A percentile compares a stretch with the other conserved stretches of the same genome.
phyloP scores from a whole-genome alignment of 2,329 filamentous ascomycete genomes.

The Zymoseptoria tritici region DNA sequence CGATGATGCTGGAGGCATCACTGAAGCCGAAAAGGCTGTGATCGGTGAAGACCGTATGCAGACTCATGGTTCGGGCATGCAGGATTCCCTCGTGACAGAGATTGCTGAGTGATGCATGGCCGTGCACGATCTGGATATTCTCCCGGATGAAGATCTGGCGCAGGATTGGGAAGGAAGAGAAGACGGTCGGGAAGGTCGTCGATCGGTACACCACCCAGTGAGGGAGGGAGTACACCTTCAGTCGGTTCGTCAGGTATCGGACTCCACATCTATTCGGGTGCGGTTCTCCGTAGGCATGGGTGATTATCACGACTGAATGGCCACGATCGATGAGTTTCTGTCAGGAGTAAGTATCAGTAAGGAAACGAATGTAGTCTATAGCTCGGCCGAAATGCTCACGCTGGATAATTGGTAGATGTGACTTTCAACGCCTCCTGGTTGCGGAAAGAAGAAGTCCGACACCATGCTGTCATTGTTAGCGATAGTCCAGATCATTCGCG shows the following conservation, averaged over 20 bases:
- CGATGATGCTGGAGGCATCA: slow-evolving; percentile 89
- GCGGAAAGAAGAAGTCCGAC: slow-evolving; percentile 98
- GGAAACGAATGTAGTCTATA: slow-evolving; percentile 12
- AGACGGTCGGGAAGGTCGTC: slow-evolving; percentile 90
- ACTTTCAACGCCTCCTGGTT: slow-evolving; percentile 89
- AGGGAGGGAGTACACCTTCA: slow-evolving; percentile 97
- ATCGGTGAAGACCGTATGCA: slow-evolving; percentile 93
- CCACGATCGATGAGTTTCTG: slow-evolving; percentile 92
- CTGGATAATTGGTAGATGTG: slow-evolving; percentile 97
- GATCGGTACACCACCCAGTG: slow-evolving; percentile 94
- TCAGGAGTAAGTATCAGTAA: slow-evolving; percentile 1
- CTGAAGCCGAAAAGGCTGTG: slow-evolving; percentile 97
- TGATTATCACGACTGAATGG: slow-evolving; percentile 97
- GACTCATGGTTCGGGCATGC: slow-evolving; percentile 90
- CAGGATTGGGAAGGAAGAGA: slow-evolving; percentile 97
- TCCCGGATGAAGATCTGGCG: slow-evolving; percentile 93
- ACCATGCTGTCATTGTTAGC: slow-evolving; percentile 60
- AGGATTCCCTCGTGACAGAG: slow-evolving; percentile 92
- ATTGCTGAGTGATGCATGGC: slow-evolving; percentile 89
- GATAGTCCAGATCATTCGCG: background rate
- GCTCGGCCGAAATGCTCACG: slow-evolving; percentile 29
- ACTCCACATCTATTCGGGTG: slow-evolving; percentile 62
- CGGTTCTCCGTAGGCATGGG: slow-evolving; percentile 73
- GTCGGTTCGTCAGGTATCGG: slow-evolving; percentile 90
- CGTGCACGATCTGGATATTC: slow-evolving; percentile 93